Evolutionary conservation across 495 filamentous ascomycete genomes (phyloP).

Genomic region (Penicillium samsonianum): DNA sequence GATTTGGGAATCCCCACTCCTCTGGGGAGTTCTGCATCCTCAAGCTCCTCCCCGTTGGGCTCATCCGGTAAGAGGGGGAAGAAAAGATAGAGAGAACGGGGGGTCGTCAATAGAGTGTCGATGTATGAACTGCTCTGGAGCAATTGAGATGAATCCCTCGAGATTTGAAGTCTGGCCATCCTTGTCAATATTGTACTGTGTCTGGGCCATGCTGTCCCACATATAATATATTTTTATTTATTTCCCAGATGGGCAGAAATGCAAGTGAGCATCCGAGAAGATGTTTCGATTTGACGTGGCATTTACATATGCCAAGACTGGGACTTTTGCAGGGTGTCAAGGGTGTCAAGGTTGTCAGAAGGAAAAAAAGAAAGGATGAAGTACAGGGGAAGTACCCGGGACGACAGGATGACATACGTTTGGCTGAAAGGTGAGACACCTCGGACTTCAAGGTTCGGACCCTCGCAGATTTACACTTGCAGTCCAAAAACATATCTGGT

Average conservation of each 20-base stretch:
- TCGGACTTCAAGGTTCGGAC: conserved; percentile 20
- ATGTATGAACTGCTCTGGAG: too few relatives aligned
- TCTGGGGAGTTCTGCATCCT: background rate
- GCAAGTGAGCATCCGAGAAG: conserved; percentile 2
- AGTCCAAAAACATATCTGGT: conserved; percentile 20
- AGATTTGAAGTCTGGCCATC: conserved; percentile 1
- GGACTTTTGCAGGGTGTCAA: too few relatives aligned
- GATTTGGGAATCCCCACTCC: conserved; percentile 8
- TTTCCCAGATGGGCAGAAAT: background rate
- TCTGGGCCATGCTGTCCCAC: conserved; percentile 3
- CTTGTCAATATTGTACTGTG: conserved; percentile 2
- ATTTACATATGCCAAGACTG: too few relatives aligned
- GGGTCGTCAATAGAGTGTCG: too few relatives aligned
- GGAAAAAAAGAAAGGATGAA: too few relatives aligned
- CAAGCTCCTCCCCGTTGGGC: background rate
- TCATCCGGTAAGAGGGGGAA: background rate
- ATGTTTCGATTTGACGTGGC: conserved; percentile 10
- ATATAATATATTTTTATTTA: background rate
- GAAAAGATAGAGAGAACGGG: background rate
- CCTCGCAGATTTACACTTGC: conserved; percentile 28
- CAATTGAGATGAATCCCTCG: too few relatives aligned
- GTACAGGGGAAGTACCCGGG: conserved; percentile 29
- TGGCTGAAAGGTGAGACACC: conserved; percentile 32
- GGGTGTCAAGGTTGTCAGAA: too few relatives aligned
- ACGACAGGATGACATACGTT: conserved; percentile 37